phyloP scores from a whole-genome alignment of 2,329 filamentous ascomycete genomes.

The Sarocladiaceae sp. region DNA sequence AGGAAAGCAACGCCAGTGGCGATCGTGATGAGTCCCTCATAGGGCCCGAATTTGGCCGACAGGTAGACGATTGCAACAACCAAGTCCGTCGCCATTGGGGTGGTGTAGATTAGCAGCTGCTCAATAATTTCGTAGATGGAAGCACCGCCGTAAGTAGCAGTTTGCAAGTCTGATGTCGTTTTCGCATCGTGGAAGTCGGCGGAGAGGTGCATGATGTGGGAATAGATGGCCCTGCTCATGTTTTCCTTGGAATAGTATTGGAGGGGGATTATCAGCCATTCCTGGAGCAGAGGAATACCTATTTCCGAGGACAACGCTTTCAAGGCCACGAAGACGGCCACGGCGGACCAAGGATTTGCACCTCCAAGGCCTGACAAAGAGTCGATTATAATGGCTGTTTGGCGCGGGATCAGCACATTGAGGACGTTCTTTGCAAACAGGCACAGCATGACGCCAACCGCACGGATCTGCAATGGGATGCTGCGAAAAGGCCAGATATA shows the following conservation, averaged over 20 bases:
- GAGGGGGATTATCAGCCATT: conserved; percentile 55
- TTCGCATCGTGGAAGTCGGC: conserved; percentile 59
- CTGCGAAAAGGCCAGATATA: conserved; percentile 74
- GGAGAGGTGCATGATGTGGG: conserved; percentile 56
- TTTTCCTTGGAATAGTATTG: conserved; percentile 53
- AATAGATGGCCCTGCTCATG: conserved; percentile 50
- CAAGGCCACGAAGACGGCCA: conserved; percentile 46
- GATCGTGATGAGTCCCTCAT: conserved; percentile 59
- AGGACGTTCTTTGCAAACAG: conserved; percentile 67
- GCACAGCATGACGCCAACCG: conserved; percentile 62
- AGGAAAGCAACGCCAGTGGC: conserved; percentile 54
- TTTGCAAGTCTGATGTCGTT: conserved; percentile 54
- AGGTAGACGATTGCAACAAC: conserved; percentile 56
- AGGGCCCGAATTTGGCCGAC: conserved; percentile 53
- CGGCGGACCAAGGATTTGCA: conserved; percentile 47
- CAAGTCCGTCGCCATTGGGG: conserved; percentile 59
- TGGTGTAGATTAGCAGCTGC: conserved; percentile 51
- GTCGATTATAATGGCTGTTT: conserved; percentile 76
- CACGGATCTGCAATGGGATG: conserved; percentile 61
- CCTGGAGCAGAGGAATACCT: conserved; percentile 48
- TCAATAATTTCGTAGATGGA: conserved; percentile 54
- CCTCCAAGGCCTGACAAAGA: conserved; percentile 50
- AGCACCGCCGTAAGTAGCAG: conserved; percentile 51
- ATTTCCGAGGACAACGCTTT: conserved; percentile 51
- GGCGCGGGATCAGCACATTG: conserved; percentile 74